Base-by-base conservation (phyloP, 257 asterid species). In the Jacaranda mimosifolia region DNA sequence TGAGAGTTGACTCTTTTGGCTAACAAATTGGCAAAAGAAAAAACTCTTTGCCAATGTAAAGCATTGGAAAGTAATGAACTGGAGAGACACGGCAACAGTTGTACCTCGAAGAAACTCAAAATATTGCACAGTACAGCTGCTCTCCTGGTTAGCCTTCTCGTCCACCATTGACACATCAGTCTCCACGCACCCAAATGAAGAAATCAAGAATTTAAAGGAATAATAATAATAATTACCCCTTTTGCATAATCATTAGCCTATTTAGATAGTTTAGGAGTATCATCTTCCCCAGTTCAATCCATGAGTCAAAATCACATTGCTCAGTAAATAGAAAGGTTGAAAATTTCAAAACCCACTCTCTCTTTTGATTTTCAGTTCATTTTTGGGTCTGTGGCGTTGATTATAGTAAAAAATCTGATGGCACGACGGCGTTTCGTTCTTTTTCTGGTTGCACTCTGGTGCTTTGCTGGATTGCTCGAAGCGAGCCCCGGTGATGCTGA, bases 401-500 rank as follows among this genome's bases (percentile, higher is more conserved):
- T 15, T 57, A 3, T 18, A 49, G 43, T 72, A 11, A 40, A 80
- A 10, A 72, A 84, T 80, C 85, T 53, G 82, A 84, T 90, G 90
- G 80, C 73, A 79, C 86, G 77, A 57, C 70, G 71, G 74, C 84
- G 84, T 77, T 87, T 86, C 64, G 45, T 83, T 76, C 81, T 86
- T 10, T 80, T 86, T 70, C 79, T 91, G 76, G 39, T 86, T 71
- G 83, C 76, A 8, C 74, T 90, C 70, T 86, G 85, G 10, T 83
- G 81, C 68, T 46, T 70, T 58, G 57, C 74, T 74, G 84, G 84
- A 85, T 83, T 85, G 57, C 76, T 83, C 79, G 64, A 79, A 73
- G 96, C 94, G 9, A 87, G 89, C 82, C 86, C 90, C n/a, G 97
- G 94, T 14, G 96, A 91, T 72, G 83, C 89, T 74, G 98, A 92